Evolutionary conservation across 2,329 filamentous ascomycete species (phyloP), one percentile per base, ranked within the genome.

Genomic region (Aspergillus novoparasiticus): DNA sequence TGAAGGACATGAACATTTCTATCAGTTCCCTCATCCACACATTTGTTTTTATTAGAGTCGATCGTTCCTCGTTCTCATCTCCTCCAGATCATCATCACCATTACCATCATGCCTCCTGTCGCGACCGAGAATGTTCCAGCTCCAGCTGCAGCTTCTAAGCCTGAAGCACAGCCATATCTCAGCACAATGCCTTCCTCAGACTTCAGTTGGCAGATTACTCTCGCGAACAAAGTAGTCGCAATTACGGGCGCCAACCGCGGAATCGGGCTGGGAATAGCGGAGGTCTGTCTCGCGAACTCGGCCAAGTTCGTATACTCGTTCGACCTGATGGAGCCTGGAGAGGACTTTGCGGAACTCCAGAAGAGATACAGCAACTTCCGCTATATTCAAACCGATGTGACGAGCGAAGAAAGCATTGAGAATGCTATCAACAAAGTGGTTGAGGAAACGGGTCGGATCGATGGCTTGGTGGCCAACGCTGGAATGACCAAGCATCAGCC

Each of bases 371-470:
- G 80, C 11, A 78, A 79, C n/a, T 30, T 85, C 8, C 73, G 77
- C 59, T 83, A 80, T 68, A 69, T 83, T 62, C 70, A 82, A 59
- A 80, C 80, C 70, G 80, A 83, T 57, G 81, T 83, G 6, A 83
- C 81, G 4, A 66, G 70, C 26, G 80, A 83, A 61, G 71, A 75
- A 61, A 78, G 74, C 57, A 75, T 83, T 51, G 73, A 73, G 48
- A 68, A 70, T 0, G 81, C 80, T 2, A 70, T 84, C 26, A 79
- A 83, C 43, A 66, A 72, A 53, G 74, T 83, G 34, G 72, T 80
- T 9, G 70, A 69, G 23, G 69, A 72, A 43, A 70, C 71, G 36
- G 80, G 80, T 28, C 73, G 75, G 39, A 75, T 82, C 66, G 77
- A 83, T 68, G 81, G 82, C 64, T 71, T 80, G 59, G 72, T 80